Base-by-base conservation (phyloP, 768 basidiomycete genomes). In the Panellus pusillus region DNA sequence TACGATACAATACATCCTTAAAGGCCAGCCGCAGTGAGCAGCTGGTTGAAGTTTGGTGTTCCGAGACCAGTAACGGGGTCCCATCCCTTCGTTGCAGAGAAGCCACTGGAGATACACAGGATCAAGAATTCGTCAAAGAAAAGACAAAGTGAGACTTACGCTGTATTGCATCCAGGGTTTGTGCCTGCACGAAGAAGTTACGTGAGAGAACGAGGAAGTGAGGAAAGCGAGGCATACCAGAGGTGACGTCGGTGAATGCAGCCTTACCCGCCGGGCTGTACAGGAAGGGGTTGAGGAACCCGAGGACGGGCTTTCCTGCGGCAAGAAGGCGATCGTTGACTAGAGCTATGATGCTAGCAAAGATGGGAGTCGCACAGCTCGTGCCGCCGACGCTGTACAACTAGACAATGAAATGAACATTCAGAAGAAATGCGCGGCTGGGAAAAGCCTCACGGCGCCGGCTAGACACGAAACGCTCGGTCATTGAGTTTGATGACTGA, bases 261-360 rank as follows among this genome's bases (percentile, higher is more conserved):
- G 40, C 48, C 37, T 54, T 58, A 2, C 68, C 69, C 1, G 2
- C 31, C 11, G 50, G 3, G 41, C 50, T 51, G 41, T 49, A 49
- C 17, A 49, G 19, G 27, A 20, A 45, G 3, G 44, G 44, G 28
- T 45, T 45, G 9, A 45, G 24, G 41, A 42, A 51, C 9, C 40
- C 50, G 13, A 51, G 40, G 44, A 36, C 46, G 9, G 58, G 44
- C 45, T 65, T 68, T 0, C 67, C 67, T 0, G 61, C 66, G 4
- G 50, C 63, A 17, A 74, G 39, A 11, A 72, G 69, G 0, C 68
- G 72, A 32, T 78, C 74, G 39, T 78, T 76, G 38, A 79, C 57
- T 60, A 78, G 70, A 2, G 75, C 63, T 18, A 79, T 60, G 46
- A 79, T 63, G 41, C 68, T 68, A 0, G 77, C 70, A 52, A 81